Percentiles rank a stretch among this genome's conserved stretches.
Evolutionary conservation across 2,329 filamentous ascomycete species (phyloP).

Genomic region (Lojkania enalia): DNA sequence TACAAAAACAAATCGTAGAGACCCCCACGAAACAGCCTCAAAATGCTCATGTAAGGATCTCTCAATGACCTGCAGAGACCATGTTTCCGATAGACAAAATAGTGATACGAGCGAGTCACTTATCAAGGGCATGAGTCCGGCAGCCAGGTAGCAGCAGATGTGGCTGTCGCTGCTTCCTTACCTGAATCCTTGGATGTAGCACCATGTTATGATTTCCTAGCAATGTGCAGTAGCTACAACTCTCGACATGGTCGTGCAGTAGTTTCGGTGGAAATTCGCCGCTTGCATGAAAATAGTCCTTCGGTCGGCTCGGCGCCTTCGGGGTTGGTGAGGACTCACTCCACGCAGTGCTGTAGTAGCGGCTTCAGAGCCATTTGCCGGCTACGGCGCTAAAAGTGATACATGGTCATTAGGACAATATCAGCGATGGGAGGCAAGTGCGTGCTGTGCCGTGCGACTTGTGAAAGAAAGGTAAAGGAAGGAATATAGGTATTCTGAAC

Average conservation of each 20-base stretch:
- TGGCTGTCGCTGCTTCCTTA: background rate
- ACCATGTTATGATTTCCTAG: slow-evolving; percentile 3
- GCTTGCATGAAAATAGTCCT: slow-evolving; percentile 15
- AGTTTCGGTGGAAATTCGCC: slow-evolving; percentile 23
- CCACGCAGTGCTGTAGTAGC: background rate
- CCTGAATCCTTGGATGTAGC: background rate
- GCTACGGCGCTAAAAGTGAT: background rate
- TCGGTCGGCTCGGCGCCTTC: background rate
- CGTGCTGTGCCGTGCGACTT: background rate
- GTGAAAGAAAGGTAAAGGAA: background rate
- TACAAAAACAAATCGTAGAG: background rate
- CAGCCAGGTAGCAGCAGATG: slow-evolving; percentile 16
- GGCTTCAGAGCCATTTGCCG: slow-evolving; percentile 1
- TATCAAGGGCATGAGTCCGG: slow-evolving; percentile 16
- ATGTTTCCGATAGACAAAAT: slow-evolving; percentile 24
- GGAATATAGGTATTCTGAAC: background rate
- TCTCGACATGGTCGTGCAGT: slow-evolving; percentile 24
- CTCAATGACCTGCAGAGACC: slow-evolving; percentile 11
- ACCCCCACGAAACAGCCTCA: slow-evolving; percentile 2
- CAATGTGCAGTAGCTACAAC: slow-evolving; percentile 15
- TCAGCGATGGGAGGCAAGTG: background rate
- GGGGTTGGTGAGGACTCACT: background rate
- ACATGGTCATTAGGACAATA: no score
- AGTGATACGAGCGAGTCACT: slow-evolving; percentile 10
- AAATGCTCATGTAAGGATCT: slow-evolving; percentile 10